These are phyloP conservation scores for Solanum chmielewskii DNA, from an alignment of 257 asterid species.

Conservation along the genomic window DNA sequence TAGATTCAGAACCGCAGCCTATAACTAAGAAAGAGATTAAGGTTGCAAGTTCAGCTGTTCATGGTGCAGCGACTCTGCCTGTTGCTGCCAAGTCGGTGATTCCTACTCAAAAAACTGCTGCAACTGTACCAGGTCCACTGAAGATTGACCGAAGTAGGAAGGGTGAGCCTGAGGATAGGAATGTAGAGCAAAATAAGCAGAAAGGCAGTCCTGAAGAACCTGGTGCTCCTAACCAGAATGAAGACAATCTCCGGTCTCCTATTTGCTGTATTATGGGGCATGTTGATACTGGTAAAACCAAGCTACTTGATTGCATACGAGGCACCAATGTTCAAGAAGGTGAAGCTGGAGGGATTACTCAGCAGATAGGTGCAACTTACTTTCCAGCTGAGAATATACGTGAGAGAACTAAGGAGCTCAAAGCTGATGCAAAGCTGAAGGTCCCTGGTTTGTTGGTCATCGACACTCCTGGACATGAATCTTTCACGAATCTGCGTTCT, in stretches of 20 bases:
- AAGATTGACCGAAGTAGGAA: constrained; percentile 19
- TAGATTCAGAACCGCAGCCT: constrained; percentile 62
- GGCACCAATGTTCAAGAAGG: constrained; percentile 99
- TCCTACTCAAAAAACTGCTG: constrained; percentile 12
- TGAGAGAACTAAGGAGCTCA: constrained; percentile 90
- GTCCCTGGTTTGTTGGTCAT: constrained; percentile 95
- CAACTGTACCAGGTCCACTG: background rate
- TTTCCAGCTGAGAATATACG: constrained; percentile 97
- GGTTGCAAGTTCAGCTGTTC: background rate
- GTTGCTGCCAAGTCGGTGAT: constrained; percentile 21
- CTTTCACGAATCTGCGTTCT: constrained; percentile 88
- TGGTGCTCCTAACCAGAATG: constrained; percentile 20
- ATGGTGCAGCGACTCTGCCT: background rate
- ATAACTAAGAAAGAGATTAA: constrained; percentile 34
- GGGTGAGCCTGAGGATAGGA: constrained; percentile 18
- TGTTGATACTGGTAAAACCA: constrained; percentile 97
- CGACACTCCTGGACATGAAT: constrained; percentile 99
- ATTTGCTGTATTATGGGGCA: constrained; percentile 99
- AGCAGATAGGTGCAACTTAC: constrained; percentile 98
- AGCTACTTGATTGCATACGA: constrained; percentile 91
- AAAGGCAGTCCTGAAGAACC: constrained; percentile 2
- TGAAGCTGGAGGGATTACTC: constrained; percentile 99
- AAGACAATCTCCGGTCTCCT: constrained; percentile 71
- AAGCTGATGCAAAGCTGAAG: constrained; percentile 92
- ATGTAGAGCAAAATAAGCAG: background rate